Evolutionary conservation across 208 protist species (phyloP).

Genomic region (Crithidia expoeki): DNA sequence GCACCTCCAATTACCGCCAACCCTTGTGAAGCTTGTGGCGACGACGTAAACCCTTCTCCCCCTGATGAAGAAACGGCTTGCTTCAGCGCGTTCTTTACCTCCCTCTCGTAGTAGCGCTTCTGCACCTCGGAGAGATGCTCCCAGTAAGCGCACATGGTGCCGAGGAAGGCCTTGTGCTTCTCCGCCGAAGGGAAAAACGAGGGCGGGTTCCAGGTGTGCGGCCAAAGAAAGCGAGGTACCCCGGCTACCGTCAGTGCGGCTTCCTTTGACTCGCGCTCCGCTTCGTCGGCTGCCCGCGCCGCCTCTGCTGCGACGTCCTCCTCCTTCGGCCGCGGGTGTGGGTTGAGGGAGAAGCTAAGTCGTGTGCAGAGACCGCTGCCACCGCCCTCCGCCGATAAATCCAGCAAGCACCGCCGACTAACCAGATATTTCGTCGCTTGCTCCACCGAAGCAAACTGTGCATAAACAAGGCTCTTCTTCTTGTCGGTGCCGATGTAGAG

Average conservation of each 20-base stretch:
- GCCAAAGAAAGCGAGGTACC: constrained; percentile 43
- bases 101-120: constrained; percentile 79
- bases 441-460: constrained; percentile 48
- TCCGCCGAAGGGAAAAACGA: constrained; percentile 44
- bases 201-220: constrained; percentile 53
- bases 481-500: constrained; percentile 15
- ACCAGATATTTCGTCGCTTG: constrained; percentile 63
- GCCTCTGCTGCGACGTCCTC: constrained; percentile 17
- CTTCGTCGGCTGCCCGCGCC: constrained; percentile 7
- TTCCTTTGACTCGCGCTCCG: constrained; percentile 4
- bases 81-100: constrained; percentile 58
- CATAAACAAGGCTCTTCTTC: constrained; percentile 19
- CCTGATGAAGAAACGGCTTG: neutral
- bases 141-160: constrained; percentile 71
- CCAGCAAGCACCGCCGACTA: constrained; percentile 34
- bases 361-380: constrained; percentile 8
- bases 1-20: too few relatives aligned
- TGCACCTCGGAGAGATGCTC: constrained; percentile 63
- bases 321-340: constrained; percentile 14
- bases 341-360: constrained; percentile 25
- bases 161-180: constrained; percentile 61
- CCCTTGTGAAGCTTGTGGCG: neutral
- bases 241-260: constrained; percentile 13
- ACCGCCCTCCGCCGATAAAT: constrained; percentile 39
- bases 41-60: neutral